Base-by-base conservation (phyloP, 2,329 filamentous ascomycete species). In the Amphichorda felina region DNA sequence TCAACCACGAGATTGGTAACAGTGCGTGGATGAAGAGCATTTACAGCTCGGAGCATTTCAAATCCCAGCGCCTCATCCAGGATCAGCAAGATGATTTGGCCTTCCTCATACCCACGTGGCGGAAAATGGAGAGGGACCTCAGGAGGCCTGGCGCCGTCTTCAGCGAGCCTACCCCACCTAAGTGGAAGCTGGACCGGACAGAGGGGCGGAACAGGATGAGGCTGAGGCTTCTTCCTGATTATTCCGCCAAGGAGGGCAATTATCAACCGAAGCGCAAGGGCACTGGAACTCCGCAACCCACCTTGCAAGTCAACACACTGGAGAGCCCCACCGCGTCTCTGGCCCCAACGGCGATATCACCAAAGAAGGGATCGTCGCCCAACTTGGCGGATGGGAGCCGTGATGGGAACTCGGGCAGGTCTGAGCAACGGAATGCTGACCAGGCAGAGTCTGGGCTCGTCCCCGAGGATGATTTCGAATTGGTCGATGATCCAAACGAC, bases 131-230 rank as follows among this genome's bases (percentile, higher is more conserved):
- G 39, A 70, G 79, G 37, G 80, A 89, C 39, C 63, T 95, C 38
- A 73, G 72, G 42, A 75, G 87, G 15, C 84, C 87, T 2, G 86
- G 85, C 18, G 88, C 83, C 2, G 69, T 96, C 1, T 82, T 94
- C 40, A 77, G 81, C 35, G 73, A 80, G 26, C 63, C 70, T 0
- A 22, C 25, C 13, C 55, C 71, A 2, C 65, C 67, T 1, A 93
- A 82, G 54, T 98, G 89, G 89, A 87, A 89, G 48, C 72, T 98
- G 11, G 91, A 98, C 51, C 80, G 93, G 48, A 96, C 91, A 0
- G 91, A 98, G 61, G 89, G 91, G 9, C 79, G 88, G 9, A 94
- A 95, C 54, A 79, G 93, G 14, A 96, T 96, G 86, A 78, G 93
- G 13, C 68, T 94, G 47, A 77, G 91, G 19, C 73, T 94, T 34